A percentile compares a stretch with the other conserved stretches of the same genome.
Evolutionary conservation across 495 filamentous ascomycete genomes (phyloP).

Genomic region (Penicillium waksmanii): DNA sequence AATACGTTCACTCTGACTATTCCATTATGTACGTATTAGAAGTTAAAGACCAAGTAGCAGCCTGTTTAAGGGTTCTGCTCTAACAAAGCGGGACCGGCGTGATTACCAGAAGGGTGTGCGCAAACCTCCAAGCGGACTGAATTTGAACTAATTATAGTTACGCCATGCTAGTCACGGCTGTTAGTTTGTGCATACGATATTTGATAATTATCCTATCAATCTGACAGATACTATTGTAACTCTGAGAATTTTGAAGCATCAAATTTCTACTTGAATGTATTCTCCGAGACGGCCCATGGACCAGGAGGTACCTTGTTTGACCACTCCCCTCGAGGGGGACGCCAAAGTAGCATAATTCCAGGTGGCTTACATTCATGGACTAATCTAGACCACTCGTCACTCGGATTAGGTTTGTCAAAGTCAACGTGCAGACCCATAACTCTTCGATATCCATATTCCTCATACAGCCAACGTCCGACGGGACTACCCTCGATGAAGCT

Average conservation of each 20-base stretch:
- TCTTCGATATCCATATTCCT: conserved; percentile 33
- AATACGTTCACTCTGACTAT: too few species aligned
- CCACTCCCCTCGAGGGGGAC: conserved; percentile 34
- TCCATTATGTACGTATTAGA: too few species aligned
- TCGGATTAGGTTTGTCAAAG: conserved; percentile 28
- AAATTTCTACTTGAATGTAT: not conserved
- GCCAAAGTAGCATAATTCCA: conserved; percentile 34
- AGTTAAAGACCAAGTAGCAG: too few species aligned
- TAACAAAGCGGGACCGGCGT: too few species aligned
- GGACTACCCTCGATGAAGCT: conserved; percentile 38
- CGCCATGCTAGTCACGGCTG: too few species aligned
- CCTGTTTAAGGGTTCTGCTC: too few species aligned
- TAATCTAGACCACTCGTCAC: conserved; percentile 34
- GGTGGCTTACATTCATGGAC: conserved; percentile 30
- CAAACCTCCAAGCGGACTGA: too few species aligned
- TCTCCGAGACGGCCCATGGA: conserved; percentile 11
- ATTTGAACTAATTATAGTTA: too few species aligned
- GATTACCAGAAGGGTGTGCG: too few species aligned
- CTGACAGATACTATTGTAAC: not conserved
- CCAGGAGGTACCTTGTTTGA: conserved; percentile 25
- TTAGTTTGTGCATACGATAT: too few species aligned
- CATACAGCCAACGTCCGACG: conserved; percentile 43
- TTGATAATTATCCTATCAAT: too few species aligned
- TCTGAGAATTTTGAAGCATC: not conserved
- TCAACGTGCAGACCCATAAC: conserved; percentile 25